A percentile compares a stretch with the other conserved stretches of the same genome.
These are phyloP conservation scores for Calophaca sinica DNA, from an alignment of 306 rosid species.

Conservation along the genomic window DNA sequence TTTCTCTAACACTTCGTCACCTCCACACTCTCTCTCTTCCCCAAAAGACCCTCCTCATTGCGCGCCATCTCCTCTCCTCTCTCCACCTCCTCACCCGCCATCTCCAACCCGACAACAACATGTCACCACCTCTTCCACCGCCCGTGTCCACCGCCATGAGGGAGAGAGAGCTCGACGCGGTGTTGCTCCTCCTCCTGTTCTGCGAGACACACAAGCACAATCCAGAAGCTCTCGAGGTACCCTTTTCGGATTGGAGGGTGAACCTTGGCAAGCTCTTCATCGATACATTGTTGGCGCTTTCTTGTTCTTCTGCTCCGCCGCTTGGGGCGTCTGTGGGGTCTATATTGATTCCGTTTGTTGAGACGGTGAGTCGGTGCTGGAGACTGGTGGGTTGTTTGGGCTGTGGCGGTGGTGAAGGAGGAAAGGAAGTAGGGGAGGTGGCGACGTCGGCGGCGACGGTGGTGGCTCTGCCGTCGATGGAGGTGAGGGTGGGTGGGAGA, in stretches of 20 bases:
- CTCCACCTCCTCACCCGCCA: slow-evolving; percentile 72
- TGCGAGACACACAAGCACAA: slow-evolving; percentile 74
- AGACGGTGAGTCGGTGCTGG: slow-evolving; percentile 67
- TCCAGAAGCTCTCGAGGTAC: slow-evolving; percentile 58
- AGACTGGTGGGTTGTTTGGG: slow-evolving; percentile 57
- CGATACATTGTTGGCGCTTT: slow-evolving; percentile 48
- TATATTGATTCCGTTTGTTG: slow-evolving; percentile 63
- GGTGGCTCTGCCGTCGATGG: slow-evolving; percentile 68
- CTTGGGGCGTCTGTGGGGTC: slow-evolving; percentile 51
- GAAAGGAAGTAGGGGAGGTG: slow-evolving; percentile 51
- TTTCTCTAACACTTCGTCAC: slow-evolving; percentile 69
- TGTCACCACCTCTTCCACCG: slow-evolving; percentile 15
- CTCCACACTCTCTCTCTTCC: slow-evolving; percentile 76
- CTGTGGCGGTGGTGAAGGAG: slow-evolving; percentile 17
- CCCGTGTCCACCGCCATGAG: slow-evolving; percentile 42
- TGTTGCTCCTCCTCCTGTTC: slow-evolving; percentile 72
- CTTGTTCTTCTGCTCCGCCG: slow-evolving; percentile 40
- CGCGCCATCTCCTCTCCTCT: slow-evolving; percentile 75
- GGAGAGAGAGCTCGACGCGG: slow-evolving; percentile 69
- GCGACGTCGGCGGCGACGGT: slow-evolving; percentile 66
- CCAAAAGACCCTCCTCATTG: slow-evolving; percentile 71
- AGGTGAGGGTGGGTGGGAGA: slow-evolving; percentile 49
- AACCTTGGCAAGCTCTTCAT: slow-evolving; percentile 44
- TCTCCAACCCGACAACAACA: slow-evolving; percentile 35
- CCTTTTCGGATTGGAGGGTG: slow-evolving; percentile 63